phyloP scores from a whole-genome alignment of 192 early-diverging fungal genomes.

The Umbelopsis ramanniana region DNA sequence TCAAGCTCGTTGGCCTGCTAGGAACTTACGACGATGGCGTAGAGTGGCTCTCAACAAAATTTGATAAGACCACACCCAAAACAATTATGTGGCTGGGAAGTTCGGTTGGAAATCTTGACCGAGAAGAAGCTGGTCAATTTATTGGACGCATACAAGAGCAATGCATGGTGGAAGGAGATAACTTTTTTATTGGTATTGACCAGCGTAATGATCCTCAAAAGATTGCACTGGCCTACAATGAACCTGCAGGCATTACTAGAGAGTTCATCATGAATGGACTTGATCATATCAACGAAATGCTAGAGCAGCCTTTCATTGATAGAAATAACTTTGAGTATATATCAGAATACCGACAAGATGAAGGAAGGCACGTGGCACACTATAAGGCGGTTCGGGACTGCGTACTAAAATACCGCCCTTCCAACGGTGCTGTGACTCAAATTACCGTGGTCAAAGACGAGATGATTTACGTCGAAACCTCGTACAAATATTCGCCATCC shows the following conservation, averaged over 20 bases:
- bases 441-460: constrained; percentile 68
- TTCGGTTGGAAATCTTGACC: constrained; percentile 81
- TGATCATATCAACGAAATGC: constrained; percentile 73
- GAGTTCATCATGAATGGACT: constrained; percentile 89
- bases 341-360: constrained; percentile 69
- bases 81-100: constrained; percentile 89
- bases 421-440: constrained; percentile 21
- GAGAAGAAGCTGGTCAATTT: constrained; percentile 70
- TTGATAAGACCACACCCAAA: constrained; percentile 54
- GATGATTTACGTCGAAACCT: constrained; percentile 87
- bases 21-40: constrained; percentile 92
- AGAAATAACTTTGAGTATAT: constrained; percentile 70
- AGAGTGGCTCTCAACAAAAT: constrained; percentile 49
- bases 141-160: constrained; percentile 57
- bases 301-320: constrained; percentile 66
- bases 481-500: constrained; percentile 75
- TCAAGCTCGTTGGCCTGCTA: constrained; percentile 78
- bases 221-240: constrained; percentile 86
- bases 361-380: constrained; percentile 83
- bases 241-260: constrained; percentile 72
- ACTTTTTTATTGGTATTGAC: constrained; percentile 87
- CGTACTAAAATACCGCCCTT: constrained; percentile 47
- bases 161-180: constrained; percentile 70
- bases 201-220: constrained; percentile 70
- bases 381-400: constrained; percentile 63